Evolutionary conservation across 2,329 filamentous ascomycete genomes (phyloP), one percentile per base, ranked within the genome.

Genomic region (Aspergillus arachidicola): DNA sequence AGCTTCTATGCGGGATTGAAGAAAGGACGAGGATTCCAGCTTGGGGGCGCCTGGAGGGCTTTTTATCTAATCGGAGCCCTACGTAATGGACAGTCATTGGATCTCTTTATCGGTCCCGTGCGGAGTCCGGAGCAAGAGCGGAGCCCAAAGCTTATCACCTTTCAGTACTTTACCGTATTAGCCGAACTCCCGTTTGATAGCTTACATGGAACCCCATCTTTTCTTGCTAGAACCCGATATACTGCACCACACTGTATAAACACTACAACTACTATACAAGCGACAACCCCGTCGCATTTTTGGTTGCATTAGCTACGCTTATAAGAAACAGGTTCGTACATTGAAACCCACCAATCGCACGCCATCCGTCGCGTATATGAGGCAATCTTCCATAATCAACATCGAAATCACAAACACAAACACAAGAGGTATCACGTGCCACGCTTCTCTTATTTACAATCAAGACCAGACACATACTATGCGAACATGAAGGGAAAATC

Each of bases 391-490:
- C 36, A 23, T 59, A n/a, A 53, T 53, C 45, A 46, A 46, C 28
- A 14, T 36, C 9, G 32, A 48, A 28, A 54, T 30, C 38, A 51
- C 10, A 10, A 34, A 34, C 10, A 34, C 32, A 34, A 54, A 36
- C 58, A 43, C 48, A 54, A 55, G 12, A 54, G 58, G 58, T 59
- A 59, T 59, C 58, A 51, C 48, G 58, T n/a, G 58, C 48, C 36
- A 51, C 38, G 36, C 58, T 54, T 46, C 36, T 53, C 16, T 45
- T 59, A 59, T 59, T 45, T 59, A 59, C 58, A 59, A 21, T 48
- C 14, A 12, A 48, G 41, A 32, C 41, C 34, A 12, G 41, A 41
- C 6, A 41, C 38, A n/a, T 32, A 51, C n/a, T n/a, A 51, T 21
- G 14, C 16, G 23, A 50, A 36, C 32, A 50, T 4, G 30, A 56